Evolutionary conservation across 2,329 filamentous ascomycete species (phyloP), one percentile per base, ranked within the genome.

Genomic region (Fusarium brachygibbosum): DNA sequence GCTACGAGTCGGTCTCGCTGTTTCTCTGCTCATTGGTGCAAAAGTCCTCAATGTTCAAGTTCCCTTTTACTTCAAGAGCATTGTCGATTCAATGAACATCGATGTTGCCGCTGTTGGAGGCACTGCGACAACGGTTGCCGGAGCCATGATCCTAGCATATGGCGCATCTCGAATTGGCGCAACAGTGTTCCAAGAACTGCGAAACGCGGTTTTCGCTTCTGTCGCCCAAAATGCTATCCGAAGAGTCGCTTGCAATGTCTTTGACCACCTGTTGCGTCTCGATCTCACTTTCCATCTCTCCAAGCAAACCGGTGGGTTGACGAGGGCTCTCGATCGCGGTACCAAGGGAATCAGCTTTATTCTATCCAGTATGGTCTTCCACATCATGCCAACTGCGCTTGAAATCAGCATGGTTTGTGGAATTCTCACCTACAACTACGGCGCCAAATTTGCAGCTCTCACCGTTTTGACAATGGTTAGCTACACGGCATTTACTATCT

Each of bases 301-400:
- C 21, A 93, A 97, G 74, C 96, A 99, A 82, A 99, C 96, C 1
- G 96, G 96, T 67, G 96, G 96, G 2, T 82, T 99, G 69, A 98
- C 95, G 2, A 86, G 96, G 70, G 96, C 97, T 25, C 96, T 99
- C 67, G 97, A 99, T 77, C 90, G 97, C 67, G 96, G 96, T 76
- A 99, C 96, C 21, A 99, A 99, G 81, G 97, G 96, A 67, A 99
- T 99, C 78, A 98, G 93, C 84, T 99, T 98, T 79, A 80, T 99
- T 71, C 85, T 99, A 68, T 97, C 94, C 1, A 98, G 94, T 73
- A 99, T 99, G 95, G 93, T 99, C 31, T 98, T 99, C 75, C 96
- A 99, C 78, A 91, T 99, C 59, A 87, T 98, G 17, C 96, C 96
- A 0, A 99, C 95, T 0, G 93, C 94, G 0, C 82, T 99, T 32